A percentile compares a stretch with the other conserved stretches of the same genome.
Conservation (phyloP, 1,284 basidiomycete species). For the Baeospora myosura region DNA sequence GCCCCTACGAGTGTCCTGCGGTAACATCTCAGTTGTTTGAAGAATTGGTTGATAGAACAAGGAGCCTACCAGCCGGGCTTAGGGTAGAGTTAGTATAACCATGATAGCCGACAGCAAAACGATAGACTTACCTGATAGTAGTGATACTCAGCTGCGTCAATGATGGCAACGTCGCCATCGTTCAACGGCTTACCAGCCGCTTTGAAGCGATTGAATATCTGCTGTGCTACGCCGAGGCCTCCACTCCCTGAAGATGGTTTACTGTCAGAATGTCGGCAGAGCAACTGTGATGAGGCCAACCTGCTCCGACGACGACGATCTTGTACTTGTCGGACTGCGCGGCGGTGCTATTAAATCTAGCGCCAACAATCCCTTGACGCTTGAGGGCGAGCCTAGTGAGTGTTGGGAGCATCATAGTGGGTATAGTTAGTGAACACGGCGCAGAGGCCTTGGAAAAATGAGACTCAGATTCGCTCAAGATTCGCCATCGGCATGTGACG, state of each 20-base stretch:
- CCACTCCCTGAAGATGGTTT: constrained; percentile 54
- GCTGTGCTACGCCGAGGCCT: constrained; percentile 74
- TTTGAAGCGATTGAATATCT: constrained; percentile 74
- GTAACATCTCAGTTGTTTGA: constrained; percentile 6
- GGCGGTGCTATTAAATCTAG: constrained; percentile 32
- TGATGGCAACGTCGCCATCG: constrained; percentile 73
- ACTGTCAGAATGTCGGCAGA: constrained; percentile 3
- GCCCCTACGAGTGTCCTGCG: constrained; percentile 87
- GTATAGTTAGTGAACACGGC: constrained; percentile 9
- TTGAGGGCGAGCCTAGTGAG: no score
- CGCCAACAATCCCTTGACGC: no score
- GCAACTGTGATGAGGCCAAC: constrained; percentile 27
- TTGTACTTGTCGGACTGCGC: constrained; percentile 41
- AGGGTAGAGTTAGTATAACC: constrained; percentile 18
- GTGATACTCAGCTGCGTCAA: constrained; percentile 73
- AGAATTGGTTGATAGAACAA: not conserved
- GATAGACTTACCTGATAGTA: constrained; percentile 60
- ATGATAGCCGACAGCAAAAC: constrained; percentile 1
- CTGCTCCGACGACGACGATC: constrained; percentile 57
- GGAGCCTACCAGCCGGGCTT: constrained; percentile 72
- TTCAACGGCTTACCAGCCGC: constrained; percentile 61
- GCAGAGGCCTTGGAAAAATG: no score
- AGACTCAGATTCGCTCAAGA: not conserved
- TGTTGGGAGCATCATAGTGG: constrained; percentile 4
- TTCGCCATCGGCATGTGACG: not conserved